Evolutionary conservation across 192 early-diverging fungal genomes (phyloP), one percentile per base, ranked within the genome.

Genomic region (Entomortierella chlamydospora): DNA sequence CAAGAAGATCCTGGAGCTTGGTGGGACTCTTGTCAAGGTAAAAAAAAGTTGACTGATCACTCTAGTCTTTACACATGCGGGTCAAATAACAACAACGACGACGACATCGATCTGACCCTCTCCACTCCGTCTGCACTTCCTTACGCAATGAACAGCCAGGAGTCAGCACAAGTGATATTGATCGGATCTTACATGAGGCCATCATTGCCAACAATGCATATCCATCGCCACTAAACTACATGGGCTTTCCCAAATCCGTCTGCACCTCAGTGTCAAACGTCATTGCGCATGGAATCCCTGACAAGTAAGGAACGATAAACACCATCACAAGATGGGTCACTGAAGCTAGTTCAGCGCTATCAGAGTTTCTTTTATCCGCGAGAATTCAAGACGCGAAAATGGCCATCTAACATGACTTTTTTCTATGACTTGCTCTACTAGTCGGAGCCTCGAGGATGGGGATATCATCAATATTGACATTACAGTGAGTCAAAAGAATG

Each of bases 211-310:
- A 95, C 45, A 89, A 90, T 58, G 90, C 92, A 4, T 99, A 99
- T 72, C 98, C 98, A 28, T 98, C 96, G 13, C 96, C 98, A 54
- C 85, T 99, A 31, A 98, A 98, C 86, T 99, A 99, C 86, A 92
- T 94, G 83, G 79, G 89, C 43, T 99, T 98, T 81, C 98, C 98
- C 13, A 99, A 99, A 81, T 98, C 96, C 50, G 89, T 93, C 65
- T 99, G 98, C 87, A 97, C 93, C 53, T 89, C 76, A 0, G 57
- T 79, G 0, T 79, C 76, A 0, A 79, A 79, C 25, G 96, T 97
- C 23, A 95, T 99, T 66, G 99, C 97, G 70, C 98, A 99, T 70
- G 97, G 96, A 51, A 99, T 99, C 60, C 98, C 98, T 15, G 98
- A 99, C 63, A 49, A 64, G 76, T 79, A 78, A 54, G 50, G 18